A percentile compares a stretch with the other conserved stretches of the same genome.
phyloP scores from a whole-genome alignment of 345 rosid genomes.

The Gossypium herbaceum region DNA sequence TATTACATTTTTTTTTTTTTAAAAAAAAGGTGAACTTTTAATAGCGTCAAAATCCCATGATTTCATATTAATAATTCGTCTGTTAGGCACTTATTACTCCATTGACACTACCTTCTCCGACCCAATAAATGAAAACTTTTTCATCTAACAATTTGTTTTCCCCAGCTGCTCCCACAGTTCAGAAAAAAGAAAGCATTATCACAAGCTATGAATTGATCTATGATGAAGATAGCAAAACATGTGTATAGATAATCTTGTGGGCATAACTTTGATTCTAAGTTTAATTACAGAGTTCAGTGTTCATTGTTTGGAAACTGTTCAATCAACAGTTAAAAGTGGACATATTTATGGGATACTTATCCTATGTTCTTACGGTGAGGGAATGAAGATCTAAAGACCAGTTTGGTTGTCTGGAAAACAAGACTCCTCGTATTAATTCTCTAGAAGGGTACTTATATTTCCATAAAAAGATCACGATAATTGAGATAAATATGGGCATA shows the following conservation, averaged over 20 bases:
- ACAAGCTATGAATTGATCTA: background rate
- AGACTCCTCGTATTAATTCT: background rate
- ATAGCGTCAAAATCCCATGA: conserved; percentile 11
- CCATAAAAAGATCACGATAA: background rate
- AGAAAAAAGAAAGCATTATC: background rate
- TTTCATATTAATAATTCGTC: conserved; percentile 20
- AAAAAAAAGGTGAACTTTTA: background rate
- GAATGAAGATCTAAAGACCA: background rate
- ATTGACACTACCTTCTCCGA: background rate
- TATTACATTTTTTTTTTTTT: background rate
- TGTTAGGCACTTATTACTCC: background rate
- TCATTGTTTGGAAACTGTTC: too few relatives aligned
- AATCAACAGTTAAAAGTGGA: too few relatives aligned
- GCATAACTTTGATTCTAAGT: too few relatives aligned
- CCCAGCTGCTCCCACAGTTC: background rate
- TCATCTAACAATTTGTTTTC: background rate
- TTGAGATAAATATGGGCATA: background rate
- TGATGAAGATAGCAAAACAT: too few relatives aligned
- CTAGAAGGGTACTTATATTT: background rate
- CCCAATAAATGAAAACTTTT: background rate
- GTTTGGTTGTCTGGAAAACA: background rate
- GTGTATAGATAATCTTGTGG: too few relatives aligned
- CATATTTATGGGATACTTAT: too few relatives aligned
- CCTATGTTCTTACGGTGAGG: background rate
- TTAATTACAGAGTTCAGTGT: too few relatives aligned